Percentiles rank a stretch among this genome's conserved stretches.
Conservation (phyloP, 768 basidiomycete genomes). For the Crepidotus variabilis region DNA sequence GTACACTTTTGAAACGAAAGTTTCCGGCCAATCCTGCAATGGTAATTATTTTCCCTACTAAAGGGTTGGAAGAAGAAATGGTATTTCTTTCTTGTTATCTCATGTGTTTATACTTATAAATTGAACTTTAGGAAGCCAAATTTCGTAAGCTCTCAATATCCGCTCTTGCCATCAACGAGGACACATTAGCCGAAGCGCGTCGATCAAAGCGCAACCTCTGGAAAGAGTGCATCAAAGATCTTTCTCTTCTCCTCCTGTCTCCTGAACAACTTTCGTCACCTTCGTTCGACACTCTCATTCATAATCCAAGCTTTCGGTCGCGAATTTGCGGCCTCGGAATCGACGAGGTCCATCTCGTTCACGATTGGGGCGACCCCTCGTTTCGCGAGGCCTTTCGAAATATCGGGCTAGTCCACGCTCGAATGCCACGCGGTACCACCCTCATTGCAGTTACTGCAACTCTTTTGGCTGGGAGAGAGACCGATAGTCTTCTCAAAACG, state of each 20-base stretch:
- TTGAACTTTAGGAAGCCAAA: slow-evolving; percentile 2
- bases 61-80: slow-evolving; percentile 19
- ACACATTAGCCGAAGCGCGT: slow-evolving; percentile 2
- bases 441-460: not conserved
- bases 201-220: slow-evolving; percentile 2
- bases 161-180: slow-evolving; percentile 7
- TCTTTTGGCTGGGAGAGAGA: not conserved
- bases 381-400: not conserved
- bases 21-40: slow-evolving; percentile 17
- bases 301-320: not conserved
- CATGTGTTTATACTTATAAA: not conserved
- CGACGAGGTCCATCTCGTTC: slow-evolving; percentile 5
- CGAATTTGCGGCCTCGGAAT: slow-evolving; percentile 9
- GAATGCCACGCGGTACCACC: not conserved
- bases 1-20: slow-evolving; percentile 6
- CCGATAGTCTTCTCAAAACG: not conserved
- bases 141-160: slow-evolving; percentile 4
- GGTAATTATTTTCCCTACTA: slow-evolving; percentile 21
- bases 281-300: not conserved
- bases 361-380: slow-evolving; percentile 4
- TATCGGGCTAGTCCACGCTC: not conserved
- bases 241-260: slow-evolving; percentile 5
- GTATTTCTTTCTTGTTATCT: slow-evolving; percentile 4
- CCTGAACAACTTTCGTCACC: slow-evolving; percentile 8
- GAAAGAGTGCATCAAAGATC: slow-evolving; percentile 5